These are phyloP conservation scores for Cyberlindnera euphorbiae DNA, from an alignment of 805 yeast species.

Conservation along the genomic window DNA sequence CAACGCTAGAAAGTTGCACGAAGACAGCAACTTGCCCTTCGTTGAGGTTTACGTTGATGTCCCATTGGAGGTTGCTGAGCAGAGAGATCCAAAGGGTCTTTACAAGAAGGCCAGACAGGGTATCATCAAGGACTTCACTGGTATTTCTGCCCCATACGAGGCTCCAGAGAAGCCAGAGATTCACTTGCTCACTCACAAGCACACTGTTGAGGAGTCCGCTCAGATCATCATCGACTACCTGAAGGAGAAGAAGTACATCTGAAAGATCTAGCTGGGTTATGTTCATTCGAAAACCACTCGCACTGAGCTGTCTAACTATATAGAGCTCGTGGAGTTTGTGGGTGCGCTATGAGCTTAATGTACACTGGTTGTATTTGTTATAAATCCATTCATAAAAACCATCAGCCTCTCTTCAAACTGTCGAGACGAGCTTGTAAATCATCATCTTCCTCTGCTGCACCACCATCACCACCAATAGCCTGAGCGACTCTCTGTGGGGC, in stretches of 20 bases:
- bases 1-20: slow-evolving; percentile 81
- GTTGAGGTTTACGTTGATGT: slow-evolving; percentile 91
- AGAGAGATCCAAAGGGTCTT: slow-evolving; percentile 95
- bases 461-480: slow-evolving; percentile 46
- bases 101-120: slow-evolving; percentile 98
- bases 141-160: slow-evolving; percentile 94
- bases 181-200: slow-evolving; percentile 67
- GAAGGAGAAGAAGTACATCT: slow-evolving; percentile 38
- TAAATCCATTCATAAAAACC: neutral
- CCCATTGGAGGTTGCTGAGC: slow-evolving; percentile 90
- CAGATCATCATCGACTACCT: slow-evolving; percentile 64
- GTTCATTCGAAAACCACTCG: neutral
- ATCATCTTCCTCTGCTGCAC: slow-evolving; percentile 51
- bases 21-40: slow-evolving; percentile 69
- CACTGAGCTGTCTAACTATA: too few relatives aligned
- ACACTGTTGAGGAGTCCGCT: slow-evolving; percentile 78
- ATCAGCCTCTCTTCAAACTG: slow-evolving; percentile 57
- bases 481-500: slow-evolving; percentile 40
- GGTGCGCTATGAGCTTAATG: too few relatives aligned
- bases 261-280: too few relatives aligned
- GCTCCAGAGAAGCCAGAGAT: slow-evolving; percentile 84
- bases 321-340: too few relatives aligned
- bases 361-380: too few relatives aligned
- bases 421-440: slow-evolving; percentile 86
- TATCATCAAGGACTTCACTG: slow-evolving; percentile 88